Evolutionary conservation across 345 rosid genomes (phyloP), one percentile per base, ranked within the genome.

Genomic region (Gossypium anomalum): DNA sequence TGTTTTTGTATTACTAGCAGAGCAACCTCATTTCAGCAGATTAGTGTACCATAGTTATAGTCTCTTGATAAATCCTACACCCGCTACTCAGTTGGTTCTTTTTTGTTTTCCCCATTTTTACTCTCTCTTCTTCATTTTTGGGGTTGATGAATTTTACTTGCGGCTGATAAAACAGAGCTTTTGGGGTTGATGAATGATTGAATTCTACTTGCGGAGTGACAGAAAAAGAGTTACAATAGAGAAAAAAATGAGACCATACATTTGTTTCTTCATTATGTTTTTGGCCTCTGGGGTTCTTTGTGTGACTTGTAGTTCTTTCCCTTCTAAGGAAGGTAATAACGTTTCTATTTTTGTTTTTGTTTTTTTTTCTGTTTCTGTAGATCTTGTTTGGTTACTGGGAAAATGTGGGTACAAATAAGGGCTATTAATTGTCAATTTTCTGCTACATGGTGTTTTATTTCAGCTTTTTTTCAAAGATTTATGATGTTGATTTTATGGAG

Each of bases 241-340:
- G 76, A 12, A 75, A 80, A 75, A 80, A 74, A 90, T 86, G 93
- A 81, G 77, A 81, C 80, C 80, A 20, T 67, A 58, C 73, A 10
- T 77, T 79, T 76, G 77, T 7, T 51, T 84, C 63, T 78, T 62
- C 80, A 79, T 85, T 78, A 86, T 81, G 70, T 76, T 81, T 75
- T 70, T 89, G 62, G 47, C 83, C 71, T 83, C 79, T 75, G 84
- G 80, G 7, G 77, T 86, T 81, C 79, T 84, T 81, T 77, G 83
- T 70, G 74, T 86, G 55, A 61, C 80, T 47, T 85, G 90, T 76
- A 77, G 84, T 72, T 83, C 90, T 12, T 89, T 90, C 82, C 51
- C 86, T 3, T n/a, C 71, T 70, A 88, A 83, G 73, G 99, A 96
- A 88, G 94, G 99, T 93, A 79, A 52, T 70, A n/a, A 52, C n/a